Evolutionary conservation across 176 grass and related monocot genomes (phyloP), one percentile per base, ranked within the genome.

Genomic region (Phyllostachys edulis): DNA sequence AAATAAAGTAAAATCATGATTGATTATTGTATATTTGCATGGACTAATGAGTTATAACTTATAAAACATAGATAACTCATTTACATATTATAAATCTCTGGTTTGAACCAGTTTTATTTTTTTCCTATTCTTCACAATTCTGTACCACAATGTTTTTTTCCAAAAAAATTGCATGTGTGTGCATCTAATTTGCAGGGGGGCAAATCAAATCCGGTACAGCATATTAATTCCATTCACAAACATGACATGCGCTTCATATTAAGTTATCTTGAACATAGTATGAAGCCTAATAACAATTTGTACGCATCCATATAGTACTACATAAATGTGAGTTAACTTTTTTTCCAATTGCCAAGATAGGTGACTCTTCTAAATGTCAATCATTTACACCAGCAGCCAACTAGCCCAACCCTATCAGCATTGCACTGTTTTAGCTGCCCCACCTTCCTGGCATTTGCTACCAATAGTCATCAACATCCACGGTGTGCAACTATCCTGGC

Each of bases 1-100:
- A 85, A 63, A 85, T 42, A 63, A 45, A 82, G 36, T 57, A 46
- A 11, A 76, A 63, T 23, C 71, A 75, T 60, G 20, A 81, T 76
- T 69, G 39, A 17, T 47, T n/a, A 21, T 76, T 63, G 63, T n/a
- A 17, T 47, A n/a, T 16, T 76, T 63, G 63, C 32, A 80, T 39
- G 14, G 10, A 73, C 23, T 44, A 9, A 37, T 42, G 1, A 16
- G 13, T 51, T 44, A 84, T 42, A 54, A 6, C 66, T 50, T 72
- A 68, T 17, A 32, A 32, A 63, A 55, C 63, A 67, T 37, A 52
- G 27, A 67, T 55, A 55, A 52, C 61, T 38, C 32, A 67, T 13
- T 34, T 9, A 37, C 47, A 68, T 55, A n/a, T 78, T 83, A 24
- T 41, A 72, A 54, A 71, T 9, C 7, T n/a, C 40, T 62, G 27